phyloP scores from a whole-genome alignment of 2,329 filamentous ascomycete genomes.

The Aureobasidium lini region DNA sequence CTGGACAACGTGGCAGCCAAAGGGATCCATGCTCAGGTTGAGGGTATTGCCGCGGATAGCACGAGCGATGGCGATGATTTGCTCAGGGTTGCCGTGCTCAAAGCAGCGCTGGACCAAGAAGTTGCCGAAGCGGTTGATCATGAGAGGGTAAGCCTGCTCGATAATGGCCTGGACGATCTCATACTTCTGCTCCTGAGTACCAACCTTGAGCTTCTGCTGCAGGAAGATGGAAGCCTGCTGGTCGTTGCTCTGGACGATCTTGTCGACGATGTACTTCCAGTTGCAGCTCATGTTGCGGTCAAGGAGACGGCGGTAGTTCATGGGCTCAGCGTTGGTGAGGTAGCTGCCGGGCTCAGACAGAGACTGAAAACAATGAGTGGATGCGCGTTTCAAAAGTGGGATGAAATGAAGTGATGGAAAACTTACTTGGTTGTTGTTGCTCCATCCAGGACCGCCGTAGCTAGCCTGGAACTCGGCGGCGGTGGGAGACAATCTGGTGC shows the following conservation, averaged over 20 bases:
- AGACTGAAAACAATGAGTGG: conserved; percentile 16
- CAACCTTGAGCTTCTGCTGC: conserved; percentile 97
- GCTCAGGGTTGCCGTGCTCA: conserved; percentile 90
- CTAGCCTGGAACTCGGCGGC: conserved; percentile 35
- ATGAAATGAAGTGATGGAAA: background rate
- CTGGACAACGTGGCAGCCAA: conserved; percentile 96
- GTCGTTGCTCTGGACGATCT: conserved; percentile 98
- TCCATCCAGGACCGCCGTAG: conserved; percentile 33
- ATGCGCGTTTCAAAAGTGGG: background rate
- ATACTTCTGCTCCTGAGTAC: conserved; percentile 89
- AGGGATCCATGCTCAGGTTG: conserved; percentile 94
- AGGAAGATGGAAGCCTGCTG: conserved; percentile 98
- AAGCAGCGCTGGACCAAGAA: conserved; percentile 98
- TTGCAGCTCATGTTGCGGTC: conserved; percentile 96
- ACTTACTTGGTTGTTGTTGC: conserved; percentile 19
- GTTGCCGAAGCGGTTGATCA: conserved; percentile 98
- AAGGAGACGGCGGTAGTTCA: conserved; percentile 91
- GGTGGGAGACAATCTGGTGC: conserved; percentile 38
- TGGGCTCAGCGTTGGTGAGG: conserved; percentile 76
- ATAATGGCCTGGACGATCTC: conserved; percentile 97
- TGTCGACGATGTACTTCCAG: conserved; percentile 99
- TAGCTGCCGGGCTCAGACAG: conserved; percentile 50
- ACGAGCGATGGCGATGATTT: conserved; percentile 89
- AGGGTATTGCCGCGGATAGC: conserved; percentile 91
- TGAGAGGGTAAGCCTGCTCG: conserved; percentile 85